phyloP scores from a whole-genome alignment of 2,329 filamentous ascomycete species.

The Cladosporium halotolerans region DNA sequence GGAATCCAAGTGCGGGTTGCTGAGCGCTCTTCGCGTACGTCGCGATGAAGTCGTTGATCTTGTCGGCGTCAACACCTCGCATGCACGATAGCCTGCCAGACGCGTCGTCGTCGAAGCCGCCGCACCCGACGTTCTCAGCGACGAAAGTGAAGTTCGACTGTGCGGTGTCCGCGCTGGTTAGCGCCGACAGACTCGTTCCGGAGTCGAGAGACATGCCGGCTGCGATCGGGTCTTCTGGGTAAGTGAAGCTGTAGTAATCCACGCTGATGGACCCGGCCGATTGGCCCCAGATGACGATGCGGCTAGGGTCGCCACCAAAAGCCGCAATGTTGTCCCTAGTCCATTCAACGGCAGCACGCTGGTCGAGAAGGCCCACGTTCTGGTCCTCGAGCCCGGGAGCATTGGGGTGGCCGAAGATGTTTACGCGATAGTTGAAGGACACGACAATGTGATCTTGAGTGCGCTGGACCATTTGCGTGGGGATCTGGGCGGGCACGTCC shows the following conservation, averaged over 20 bases:
- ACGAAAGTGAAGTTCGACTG: conserved; percentile 33
- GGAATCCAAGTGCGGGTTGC: conserved; percentile 18
- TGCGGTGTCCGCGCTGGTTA: conserved; percentile 20
- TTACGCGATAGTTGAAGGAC: conserved; percentile 56
- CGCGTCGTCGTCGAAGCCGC: conserved; percentile 15
- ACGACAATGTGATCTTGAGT: conserved; percentile 47
- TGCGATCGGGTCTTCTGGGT: conserved; percentile 43
- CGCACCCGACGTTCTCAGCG: conserved; percentile 30
- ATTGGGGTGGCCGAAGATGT: conserved; percentile 9
- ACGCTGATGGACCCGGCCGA: conserved; percentile 46
- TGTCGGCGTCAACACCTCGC: conserved; percentile 24
- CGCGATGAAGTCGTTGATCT: conserved; percentile 31
- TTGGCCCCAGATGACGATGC: conserved; percentile 46
- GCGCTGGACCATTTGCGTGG: conserved; percentile 48
- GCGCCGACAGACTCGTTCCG: conserved; percentile 31
- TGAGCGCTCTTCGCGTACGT: conserved; percentile 24
- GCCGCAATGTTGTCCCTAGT: conserved; percentile 50
- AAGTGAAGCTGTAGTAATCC: conserved; percentile 47
- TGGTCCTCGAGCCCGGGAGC: conserved; percentile 5
- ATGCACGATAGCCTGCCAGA: conserved; percentile 33
- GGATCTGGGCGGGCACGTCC: conserved; percentile 55
- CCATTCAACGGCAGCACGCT: conserved; percentile 54
- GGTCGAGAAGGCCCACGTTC: conserved; percentile 61
- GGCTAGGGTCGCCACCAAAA: conserved; percentile 49
- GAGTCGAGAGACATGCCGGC: conserved; percentile 43